These are phyloP conservation scores for Trichophyton benhamiae DNA, from an alignment of 2,329 filamentous ascomycete species.

Conservation along the genomic window DNA sequence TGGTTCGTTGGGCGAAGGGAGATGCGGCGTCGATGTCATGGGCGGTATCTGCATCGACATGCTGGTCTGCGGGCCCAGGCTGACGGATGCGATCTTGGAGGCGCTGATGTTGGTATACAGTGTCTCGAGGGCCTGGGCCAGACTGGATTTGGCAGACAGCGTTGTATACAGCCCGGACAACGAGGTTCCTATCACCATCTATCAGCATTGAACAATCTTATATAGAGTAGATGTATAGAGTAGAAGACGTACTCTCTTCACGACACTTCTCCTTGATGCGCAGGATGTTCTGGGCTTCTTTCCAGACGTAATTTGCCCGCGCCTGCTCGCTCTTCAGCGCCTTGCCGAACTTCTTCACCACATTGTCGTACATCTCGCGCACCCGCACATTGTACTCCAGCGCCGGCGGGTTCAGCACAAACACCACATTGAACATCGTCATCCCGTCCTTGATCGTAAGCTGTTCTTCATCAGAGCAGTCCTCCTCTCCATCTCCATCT, in stretches of 20 bases:
- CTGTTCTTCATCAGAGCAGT: not conserved
- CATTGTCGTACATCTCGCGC: slow-evolving; percentile 73
- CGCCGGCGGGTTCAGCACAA: slow-evolving; percentile 69
- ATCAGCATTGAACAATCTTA: not conserved
- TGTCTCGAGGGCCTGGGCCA: slow-evolving; percentile 71
- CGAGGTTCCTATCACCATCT: slow-evolving; percentile 21
- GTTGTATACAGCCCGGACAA: slow-evolving; percentile 31
- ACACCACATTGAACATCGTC: slow-evolving; percentile 97
- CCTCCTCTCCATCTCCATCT: not conserved
- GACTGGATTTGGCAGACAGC: slow-evolving; percentile 51
- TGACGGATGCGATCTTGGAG: slow-evolving; percentile 74
- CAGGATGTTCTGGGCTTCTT: slow-evolving; percentile 73
- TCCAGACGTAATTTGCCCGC: slow-evolving; percentile 79
- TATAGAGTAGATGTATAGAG: not conserved
- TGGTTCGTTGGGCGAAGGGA: slow-evolving; percentile 56
- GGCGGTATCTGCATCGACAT: slow-evolving; percentile 53
- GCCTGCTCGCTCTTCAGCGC: slow-evolving; percentile 88
- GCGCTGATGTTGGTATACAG: slow-evolving; percentile 70
- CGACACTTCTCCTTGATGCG: slow-evolving; percentile 69
- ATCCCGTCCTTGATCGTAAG: slow-evolving; percentile 47
- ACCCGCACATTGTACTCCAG: slow-evolving; percentile 61
- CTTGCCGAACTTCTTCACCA: slow-evolving; percentile 85
- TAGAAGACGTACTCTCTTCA: slow-evolving; percentile 37
- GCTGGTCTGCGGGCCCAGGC: slow-evolving; percentile 53
- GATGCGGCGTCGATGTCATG: slow-evolving; percentile 55